Evolutionary conservation across 2,329 filamentous ascomycete species (phyloP).

Genomic region (Intubia oerlemansii): DNA sequence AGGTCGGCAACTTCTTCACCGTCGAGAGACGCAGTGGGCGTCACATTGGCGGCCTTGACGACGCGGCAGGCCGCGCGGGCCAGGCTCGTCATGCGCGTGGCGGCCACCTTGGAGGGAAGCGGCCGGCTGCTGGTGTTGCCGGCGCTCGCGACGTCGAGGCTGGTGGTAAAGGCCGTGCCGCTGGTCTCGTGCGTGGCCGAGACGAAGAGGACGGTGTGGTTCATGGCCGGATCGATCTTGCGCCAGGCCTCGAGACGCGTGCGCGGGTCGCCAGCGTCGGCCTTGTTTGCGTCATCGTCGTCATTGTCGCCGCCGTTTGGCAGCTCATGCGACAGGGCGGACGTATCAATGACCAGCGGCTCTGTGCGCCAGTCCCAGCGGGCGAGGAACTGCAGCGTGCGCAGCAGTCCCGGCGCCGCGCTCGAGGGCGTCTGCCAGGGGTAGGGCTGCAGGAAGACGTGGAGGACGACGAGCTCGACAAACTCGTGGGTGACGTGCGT

Average conservation of each 20-base stretch:
- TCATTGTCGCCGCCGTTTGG: too few species aligned
- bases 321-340: conserved; percentile 21
- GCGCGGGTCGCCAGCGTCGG: conserved; percentile 3
- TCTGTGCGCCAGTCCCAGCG: conserved; percentile 83
- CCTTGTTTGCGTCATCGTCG: too few species aligned
- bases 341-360: conserved; percentile 61
- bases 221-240: conserved; percentile 74
- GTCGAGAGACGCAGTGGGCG: background rate
- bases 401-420: conserved; percentile 57
- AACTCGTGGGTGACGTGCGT: conserved; percentile 60
- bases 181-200: conserved; percentile 60
- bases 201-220: conserved; percentile 59
- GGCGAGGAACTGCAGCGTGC: conserved; percentile 59
- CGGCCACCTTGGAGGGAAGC: conserved; percentile 57
- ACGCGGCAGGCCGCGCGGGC: conserved; percentile 54
- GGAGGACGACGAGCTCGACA: conserved; percentile 62
- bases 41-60: conserved; percentile 27
- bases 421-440: conserved; percentile 65
- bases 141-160: conserved; percentile 9
- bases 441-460: conserved; percentile 59
- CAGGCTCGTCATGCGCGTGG: conserved; percentile 61
- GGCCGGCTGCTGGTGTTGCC: conserved; percentile 16
- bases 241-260: conserved; percentile 68
- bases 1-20: conserved; percentile 19
- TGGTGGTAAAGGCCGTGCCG: conserved; percentile 61